phyloP scores from a whole-genome alignment of 1,139 yeast species.

The Taphrina populina region DNA sequence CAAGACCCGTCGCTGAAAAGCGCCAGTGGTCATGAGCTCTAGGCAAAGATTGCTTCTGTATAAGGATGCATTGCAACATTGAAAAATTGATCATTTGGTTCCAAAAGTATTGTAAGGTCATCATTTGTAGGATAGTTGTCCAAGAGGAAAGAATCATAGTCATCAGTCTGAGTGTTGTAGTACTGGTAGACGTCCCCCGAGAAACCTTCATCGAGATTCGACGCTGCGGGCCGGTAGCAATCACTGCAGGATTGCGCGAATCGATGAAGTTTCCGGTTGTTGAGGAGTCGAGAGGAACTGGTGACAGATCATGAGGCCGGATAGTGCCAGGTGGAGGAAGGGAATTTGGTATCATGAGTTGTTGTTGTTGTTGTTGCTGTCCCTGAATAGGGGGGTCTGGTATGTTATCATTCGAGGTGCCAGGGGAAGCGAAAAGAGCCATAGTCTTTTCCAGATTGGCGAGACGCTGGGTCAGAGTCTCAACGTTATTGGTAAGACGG shows the following conservation, averaged over 20 bases:
- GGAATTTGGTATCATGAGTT: neutral
- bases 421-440: constrained; percentile 12
- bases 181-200: constrained; percentile 14
- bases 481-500: neutral
- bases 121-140: constrained; percentile 13
- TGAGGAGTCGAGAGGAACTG: constrained; percentile 11
- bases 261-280: too few relatives aligned
- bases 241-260: constrained; percentile 34
- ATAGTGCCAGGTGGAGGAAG: constrained; percentile 10
- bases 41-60: constrained; percentile 16
- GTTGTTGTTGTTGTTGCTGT: neutral
- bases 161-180: constrained; percentile 17
- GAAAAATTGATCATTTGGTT: constrained; percentile 4
- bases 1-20: constrained; percentile 18
- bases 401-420: too few relatives aligned
- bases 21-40: constrained; percentile 12
- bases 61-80: constrained; percentile 5
- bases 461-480: constrained; percentile 5
- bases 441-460: constrained; percentile 22
- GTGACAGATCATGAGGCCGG: constrained; percentile 6
- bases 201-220: constrained; percentile 11
- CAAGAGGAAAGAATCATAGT: constrained; percentile 8
- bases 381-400: neutral
- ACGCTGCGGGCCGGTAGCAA: constrained; percentile 33
- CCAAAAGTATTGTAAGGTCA: constrained; percentile 12